Percentiles rank a stretch among this genome's conserved stretches.
Conservation (phyloP, 1,284 basidiomycete species). For the Irpex lacteus region DNA sequence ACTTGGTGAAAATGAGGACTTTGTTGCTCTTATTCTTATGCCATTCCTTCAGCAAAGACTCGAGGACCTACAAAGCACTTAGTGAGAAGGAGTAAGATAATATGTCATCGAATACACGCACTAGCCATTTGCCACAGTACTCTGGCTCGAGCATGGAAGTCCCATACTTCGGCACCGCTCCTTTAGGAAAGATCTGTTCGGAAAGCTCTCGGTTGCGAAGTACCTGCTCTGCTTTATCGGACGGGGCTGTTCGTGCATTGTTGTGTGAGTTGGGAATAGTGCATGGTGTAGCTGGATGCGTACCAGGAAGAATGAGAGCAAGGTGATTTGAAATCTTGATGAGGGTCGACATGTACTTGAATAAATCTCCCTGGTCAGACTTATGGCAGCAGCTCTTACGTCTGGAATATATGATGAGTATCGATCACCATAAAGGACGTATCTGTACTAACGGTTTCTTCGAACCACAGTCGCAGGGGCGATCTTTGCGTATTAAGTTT, state of each 20-base stretch:
- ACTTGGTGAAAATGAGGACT: constrained; percentile 84
- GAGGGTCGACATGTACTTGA: constrained; percentile 74
- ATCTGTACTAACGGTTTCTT: constrained; percentile 41
- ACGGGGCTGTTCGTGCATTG: constrained; percentile 43
- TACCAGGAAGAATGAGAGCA: constrained; percentile 76
- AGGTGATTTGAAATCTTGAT: constrained; percentile 87
- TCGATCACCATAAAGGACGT: background rate
- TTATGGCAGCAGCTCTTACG: constrained; percentile 65
- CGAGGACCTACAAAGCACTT: constrained; percentile 49
- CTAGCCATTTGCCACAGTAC: constrained; percentile 85
- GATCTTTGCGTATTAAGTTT: constrained; percentile 63
- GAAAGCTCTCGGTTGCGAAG: constrained; percentile 57
- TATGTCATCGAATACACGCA: constrained; percentile 32
- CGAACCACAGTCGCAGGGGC: constrained; percentile 71
- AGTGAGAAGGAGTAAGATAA: background rate
- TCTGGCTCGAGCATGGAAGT: constrained; percentile 56
- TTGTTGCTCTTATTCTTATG: constrained; percentile 64
- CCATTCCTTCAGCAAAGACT: constrained; percentile 66
- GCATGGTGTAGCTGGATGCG: background rate
- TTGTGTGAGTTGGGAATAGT: constrained; percentile 4
- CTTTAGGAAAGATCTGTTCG: constrained; percentile 53
- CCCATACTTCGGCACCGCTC: constrained; percentile 55
- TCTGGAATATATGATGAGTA: constrained; percentile 32
- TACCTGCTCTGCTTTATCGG: constrained; percentile 64
- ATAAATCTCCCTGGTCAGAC: constrained; percentile 57